Conservation (phyloP, 2,329 filamentous ascomycete genomes). For the Fusarium sp. region DNA sequence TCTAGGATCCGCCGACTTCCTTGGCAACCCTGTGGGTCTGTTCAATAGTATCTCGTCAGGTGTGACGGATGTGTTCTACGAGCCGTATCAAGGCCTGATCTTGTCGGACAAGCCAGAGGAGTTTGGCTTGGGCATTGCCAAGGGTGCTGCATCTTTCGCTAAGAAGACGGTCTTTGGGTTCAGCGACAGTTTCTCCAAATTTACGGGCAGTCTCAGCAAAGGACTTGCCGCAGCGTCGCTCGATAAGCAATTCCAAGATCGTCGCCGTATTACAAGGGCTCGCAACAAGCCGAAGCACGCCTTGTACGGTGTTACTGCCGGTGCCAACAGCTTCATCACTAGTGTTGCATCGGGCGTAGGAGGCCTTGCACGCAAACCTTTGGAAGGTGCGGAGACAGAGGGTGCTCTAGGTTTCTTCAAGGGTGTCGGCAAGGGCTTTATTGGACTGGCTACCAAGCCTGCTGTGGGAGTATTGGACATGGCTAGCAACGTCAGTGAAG, state of each 20-base stretch:
- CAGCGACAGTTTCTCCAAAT: slow-evolving; percentile 96
- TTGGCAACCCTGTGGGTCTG: slow-evolving; percentile 95
- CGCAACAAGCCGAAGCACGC: slow-evolving; percentile 97
- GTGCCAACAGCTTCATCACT: slow-evolving; percentile 93
- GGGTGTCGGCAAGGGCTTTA: slow-evolving; percentile 92
- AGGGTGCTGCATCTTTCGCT: slow-evolving; percentile 95
- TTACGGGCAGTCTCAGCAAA: slow-evolving; percentile 97
- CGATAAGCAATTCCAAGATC: slow-evolving; percentile 98
- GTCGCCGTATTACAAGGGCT: slow-evolving; percentile 90
- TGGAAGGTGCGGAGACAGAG: slow-evolving; percentile 96
- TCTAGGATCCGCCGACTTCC: slow-evolving; percentile 94
- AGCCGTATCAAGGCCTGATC: slow-evolving; percentile 97
- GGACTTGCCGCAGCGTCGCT: slow-evolving; percentile 94
- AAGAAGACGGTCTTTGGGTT: slow-evolving; percentile 99
- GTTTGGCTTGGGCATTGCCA: slow-evolving; percentile 93
- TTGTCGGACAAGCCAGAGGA: slow-evolving; percentile 96
- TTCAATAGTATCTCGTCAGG: slow-evolving; percentile 99
- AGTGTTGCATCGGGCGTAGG: slow-evolving; percentile 95
- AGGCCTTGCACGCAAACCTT: slow-evolving; percentile 89
- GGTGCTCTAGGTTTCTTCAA: slow-evolving; percentile 96
- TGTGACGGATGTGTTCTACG: slow-evolving; percentile 98
- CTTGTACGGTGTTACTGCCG: slow-evolving; percentile 93
- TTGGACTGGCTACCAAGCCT: slow-evolving; percentile 96
- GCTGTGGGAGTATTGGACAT: slow-evolving; percentile 97
- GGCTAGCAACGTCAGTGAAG: slow-evolving; percentile 95